Percentiles rank a stretch among this genome's conserved stretches.
Conservation (phyloP, 768 basidiomycete species). For the Gyrodon lividus region DNA sequence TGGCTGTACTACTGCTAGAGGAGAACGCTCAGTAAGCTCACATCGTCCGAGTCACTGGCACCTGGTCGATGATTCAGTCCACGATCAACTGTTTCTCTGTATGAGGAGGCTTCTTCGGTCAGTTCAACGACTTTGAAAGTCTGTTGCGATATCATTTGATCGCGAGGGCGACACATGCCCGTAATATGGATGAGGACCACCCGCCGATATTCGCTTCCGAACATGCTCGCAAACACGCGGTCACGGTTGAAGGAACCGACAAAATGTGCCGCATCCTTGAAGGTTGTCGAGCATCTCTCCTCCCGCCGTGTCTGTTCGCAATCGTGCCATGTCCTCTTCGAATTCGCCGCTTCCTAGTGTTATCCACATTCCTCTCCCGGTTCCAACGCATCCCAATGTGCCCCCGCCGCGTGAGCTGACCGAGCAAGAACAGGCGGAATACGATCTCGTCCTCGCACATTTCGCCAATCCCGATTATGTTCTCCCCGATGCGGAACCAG, state of each 20-base stretch:
- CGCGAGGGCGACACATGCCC: too few species aligned
- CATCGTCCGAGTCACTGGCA: too few species aligned
- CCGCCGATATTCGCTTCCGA: slow-evolving; percentile 3
- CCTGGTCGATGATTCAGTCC: too few species aligned
- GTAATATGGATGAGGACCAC: too few species aligned
- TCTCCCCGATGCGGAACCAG: slow-evolving; percentile 44
- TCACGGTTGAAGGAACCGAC: background rate
- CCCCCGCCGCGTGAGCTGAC: slow-evolving; percentile 40
- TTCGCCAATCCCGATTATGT: slow-evolving; percentile 53
- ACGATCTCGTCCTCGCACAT: slow-evolving; percentile 55
- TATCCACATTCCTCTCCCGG: slow-evolving; percentile 22
- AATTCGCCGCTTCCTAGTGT: background rate
- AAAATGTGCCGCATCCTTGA: background rate
- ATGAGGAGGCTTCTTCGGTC: too few species aligned
- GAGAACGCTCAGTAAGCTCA: too few species aligned
- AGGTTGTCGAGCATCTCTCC: background rate
- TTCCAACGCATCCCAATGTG: slow-evolving; percentile 25
- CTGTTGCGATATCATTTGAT: too few species aligned
- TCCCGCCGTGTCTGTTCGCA: background rate
- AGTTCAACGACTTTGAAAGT: too few species aligned
- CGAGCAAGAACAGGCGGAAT: slow-evolving; percentile 46
- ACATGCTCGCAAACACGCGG: background rate
- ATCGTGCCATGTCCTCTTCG: background rate
- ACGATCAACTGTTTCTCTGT: too few species aligned
- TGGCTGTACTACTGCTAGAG: too few species aligned